Percentiles rank a stretch among this genome's conserved stretches.
Conservation (phyloP, 2,329 filamentous ascomycete genomes). For the Lasiodiplodia sp. region DNA sequence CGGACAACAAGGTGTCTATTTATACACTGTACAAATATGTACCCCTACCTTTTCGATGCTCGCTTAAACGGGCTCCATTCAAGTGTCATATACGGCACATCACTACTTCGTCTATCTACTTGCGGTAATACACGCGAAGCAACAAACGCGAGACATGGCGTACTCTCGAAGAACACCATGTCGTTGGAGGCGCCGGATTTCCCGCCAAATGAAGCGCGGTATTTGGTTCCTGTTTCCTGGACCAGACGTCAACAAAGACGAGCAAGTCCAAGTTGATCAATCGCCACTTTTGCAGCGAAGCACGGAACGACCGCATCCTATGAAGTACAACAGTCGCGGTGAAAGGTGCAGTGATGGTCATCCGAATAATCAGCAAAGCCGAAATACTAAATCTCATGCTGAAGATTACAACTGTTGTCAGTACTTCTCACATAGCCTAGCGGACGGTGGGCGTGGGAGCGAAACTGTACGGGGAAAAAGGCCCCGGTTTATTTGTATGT, state of each 20-base stretch:
- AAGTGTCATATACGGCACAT: neutral
- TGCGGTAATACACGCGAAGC: neutral
- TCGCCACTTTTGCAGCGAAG: neutral
- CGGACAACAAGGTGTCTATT: neutral
- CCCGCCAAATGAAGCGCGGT: neutral
- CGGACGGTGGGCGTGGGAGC: neutral
- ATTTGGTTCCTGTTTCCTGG: neutral
- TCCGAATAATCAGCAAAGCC: neutral
- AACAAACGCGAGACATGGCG: neutral
- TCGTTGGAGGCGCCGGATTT: slow-evolving; percentile 6
- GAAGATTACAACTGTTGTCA: neutral
- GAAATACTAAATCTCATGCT: neutral
- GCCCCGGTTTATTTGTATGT: neutral
- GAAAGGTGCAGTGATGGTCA: neutral
- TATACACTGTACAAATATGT: neutral
- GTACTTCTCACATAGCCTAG: neutral
- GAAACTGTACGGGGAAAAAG: neutral
- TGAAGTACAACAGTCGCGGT: neutral
- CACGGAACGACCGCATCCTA: neutral
- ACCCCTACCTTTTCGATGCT: neutral
- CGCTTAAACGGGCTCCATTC: neutral
- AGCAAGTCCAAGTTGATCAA: neutral
- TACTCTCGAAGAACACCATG: neutral
- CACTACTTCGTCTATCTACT: neutral
- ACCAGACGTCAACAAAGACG: neutral